Conservation (phyloP, 345 rosid genomes). For the Odontarrhena argentea region DNA sequence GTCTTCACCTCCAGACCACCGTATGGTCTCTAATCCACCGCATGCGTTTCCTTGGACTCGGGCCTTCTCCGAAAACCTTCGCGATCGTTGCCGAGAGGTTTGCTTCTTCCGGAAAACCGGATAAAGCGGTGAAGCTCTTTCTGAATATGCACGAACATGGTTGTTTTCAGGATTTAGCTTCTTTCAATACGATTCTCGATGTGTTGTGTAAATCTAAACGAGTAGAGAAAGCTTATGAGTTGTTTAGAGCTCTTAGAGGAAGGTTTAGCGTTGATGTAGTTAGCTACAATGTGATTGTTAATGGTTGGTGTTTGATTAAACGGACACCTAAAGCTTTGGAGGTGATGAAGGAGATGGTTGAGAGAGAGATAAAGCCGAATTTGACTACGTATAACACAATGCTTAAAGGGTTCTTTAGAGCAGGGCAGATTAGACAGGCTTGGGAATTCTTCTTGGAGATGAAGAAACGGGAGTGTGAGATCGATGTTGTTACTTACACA, state of each 20-base stretch:
- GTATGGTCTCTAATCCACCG: constrained; percentile 58
- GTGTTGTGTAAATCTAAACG: constrained; percentile 68
- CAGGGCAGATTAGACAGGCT: constrained; percentile 77
- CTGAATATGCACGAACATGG: constrained; percentile 86
- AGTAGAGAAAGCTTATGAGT: constrained; percentile 72
- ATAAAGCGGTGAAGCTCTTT: constrained; percentile 68
- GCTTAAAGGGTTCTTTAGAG: constrained; percentile 78
- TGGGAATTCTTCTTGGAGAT: constrained; percentile 87
- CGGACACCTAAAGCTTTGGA: constrained; percentile 73
- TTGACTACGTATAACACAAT: constrained; percentile 69
- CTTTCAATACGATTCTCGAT: constrained; percentile 86
- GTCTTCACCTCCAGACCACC: constrained; percentile 59
- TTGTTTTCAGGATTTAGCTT: constrained; percentile 65
- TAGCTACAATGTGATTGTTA: constrained; percentile 73
- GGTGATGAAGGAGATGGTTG: constrained; percentile 83
- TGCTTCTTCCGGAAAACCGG: constrained; percentile 69
- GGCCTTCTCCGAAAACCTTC: constrained; percentile 67
- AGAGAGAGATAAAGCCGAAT: constrained; percentile 64
- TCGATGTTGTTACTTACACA: constrained; percentile 81
- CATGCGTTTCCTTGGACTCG: constrained; percentile 69
- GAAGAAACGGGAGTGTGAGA: constrained; percentile 74
- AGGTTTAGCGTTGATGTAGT: constrained; percentile 72
- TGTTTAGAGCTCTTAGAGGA: constrained; percentile 64
- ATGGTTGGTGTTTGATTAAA: constrained; percentile 94
- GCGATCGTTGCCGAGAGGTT: constrained; percentile 83